A percentile compares a stretch with the other conserved stretches of the same genome.
Evolutionary conservation across 176 grass and related monocot genomes (phyloP).

Genomic region (Coix lacrymajobi): DNA sequence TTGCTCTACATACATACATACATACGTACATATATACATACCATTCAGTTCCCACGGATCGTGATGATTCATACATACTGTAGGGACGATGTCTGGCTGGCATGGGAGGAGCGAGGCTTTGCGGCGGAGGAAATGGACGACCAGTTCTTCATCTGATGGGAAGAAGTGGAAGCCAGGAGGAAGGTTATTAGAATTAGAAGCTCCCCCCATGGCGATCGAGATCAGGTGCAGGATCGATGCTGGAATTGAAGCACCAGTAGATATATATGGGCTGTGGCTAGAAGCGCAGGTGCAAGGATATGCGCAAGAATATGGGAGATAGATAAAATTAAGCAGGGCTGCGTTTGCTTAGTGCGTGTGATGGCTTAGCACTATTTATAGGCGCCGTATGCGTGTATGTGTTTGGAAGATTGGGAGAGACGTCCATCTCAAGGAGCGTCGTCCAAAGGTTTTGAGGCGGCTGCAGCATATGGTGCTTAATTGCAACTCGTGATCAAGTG

Average conservation of each 20-base stretch:
- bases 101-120: constrained; percentile 65
- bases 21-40: constrained; percentile 18
- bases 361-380: constrained; percentile 49
- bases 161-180: constrained; percentile 96
- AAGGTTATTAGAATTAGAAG: constrained; percentile 32
- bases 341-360: constrained; percentile 45
- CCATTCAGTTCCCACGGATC: constrained; percentile 92
- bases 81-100: constrained; percentile 72
- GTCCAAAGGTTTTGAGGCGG: constrained; percentile 38
- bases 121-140: constrained; percentile 77
- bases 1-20: too few relatives aligned
- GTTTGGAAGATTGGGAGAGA: constrained; percentile 21
- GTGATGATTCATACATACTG: constrained; percentile 39
- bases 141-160: constrained; percentile 88
- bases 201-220: constrained; percentile 43
- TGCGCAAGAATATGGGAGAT: not conserved
- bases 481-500: constrained; percentile 44
- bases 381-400: constrained; percentile 3
- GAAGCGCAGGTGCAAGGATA: constrained; percentile 17
- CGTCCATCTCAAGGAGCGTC: constrained; percentile 42
- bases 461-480: constrained; percentile 26
- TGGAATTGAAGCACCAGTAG: constrained; percentile 14
- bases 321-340: not conserved
- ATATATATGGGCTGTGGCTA: too few relatives aligned
- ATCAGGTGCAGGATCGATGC: constrained; percentile 28